These are phyloP conservation scores for Exophiala alcalophila DNA, from an alignment of 2,329 filamentous ascomycete species.

Conservation along the genomic window DNA sequence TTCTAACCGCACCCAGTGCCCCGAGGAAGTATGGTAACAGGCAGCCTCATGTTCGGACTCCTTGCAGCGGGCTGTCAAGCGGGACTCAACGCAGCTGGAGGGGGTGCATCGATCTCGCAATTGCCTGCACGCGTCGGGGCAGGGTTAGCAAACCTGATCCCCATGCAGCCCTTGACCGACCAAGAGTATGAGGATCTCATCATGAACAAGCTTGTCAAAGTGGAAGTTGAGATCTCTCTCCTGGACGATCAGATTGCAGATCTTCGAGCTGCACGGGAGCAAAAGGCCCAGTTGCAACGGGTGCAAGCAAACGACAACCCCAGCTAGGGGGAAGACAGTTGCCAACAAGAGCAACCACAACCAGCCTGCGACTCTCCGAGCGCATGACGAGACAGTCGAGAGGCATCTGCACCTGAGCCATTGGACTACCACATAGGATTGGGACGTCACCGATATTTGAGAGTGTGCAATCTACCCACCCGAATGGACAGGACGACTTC, in stretches of 20 bases:
- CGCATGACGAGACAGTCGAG: too few relatives aligned
- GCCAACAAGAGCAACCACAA: too few relatives aligned
- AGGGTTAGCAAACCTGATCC: conserved; percentile 58
- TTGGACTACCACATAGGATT: too few relatives aligned
- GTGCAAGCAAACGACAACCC: not conserved
- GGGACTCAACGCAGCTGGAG: conserved; percentile 39
- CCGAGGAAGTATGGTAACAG: conserved; percentile 20
- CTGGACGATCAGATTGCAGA: conserved; percentile 70
- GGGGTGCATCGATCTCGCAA: conserved; percentile 30
- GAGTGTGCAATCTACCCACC: too few relatives aligned
- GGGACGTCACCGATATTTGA: too few relatives aligned
- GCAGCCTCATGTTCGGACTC: conserved; percentile 22
- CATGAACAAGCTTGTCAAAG: conserved; percentile 64
- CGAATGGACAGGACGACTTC: too few relatives aligned
- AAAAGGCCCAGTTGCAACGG: not conserved
- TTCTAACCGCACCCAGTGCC: conserved; percentile 15
- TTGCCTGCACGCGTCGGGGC: conserved; percentile 8
- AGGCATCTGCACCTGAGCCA: too few relatives aligned
- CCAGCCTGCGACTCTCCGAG: too few relatives aligned
- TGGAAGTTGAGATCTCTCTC: conserved; percentile 74
- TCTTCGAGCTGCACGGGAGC: conserved; percentile 12
- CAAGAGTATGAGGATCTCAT: conserved; percentile 70
- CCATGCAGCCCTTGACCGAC: conserved; percentile 67
- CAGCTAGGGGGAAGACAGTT: not conserved
- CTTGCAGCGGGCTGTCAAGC: conserved; percentile 22